phyloP scores from a whole-genome alignment of 176 grass and related monocot species.

The Oryza australiensis region DNA sequence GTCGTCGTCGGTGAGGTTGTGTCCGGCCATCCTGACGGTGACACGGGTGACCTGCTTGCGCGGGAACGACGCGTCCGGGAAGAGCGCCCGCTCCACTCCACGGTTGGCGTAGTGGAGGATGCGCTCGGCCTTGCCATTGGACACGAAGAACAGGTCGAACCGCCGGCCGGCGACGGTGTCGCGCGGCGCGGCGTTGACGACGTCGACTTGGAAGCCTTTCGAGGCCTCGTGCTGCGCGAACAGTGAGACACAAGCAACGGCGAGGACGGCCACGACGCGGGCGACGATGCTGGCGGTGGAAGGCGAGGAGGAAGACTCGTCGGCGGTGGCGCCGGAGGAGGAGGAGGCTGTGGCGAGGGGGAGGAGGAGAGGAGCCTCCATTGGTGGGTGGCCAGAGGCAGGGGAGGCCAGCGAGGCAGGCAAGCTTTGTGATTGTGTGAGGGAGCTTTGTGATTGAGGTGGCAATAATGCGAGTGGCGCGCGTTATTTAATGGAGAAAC shows the following conservation, averaged over 20 bases:
- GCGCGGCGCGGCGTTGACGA: slow-evolving; percentile 2
- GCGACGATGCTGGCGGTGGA: slow-evolving; percentile 35
- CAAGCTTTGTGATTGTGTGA: background rate
- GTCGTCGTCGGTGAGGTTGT: slow-evolving; percentile 38
- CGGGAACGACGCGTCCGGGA: slow-evolving; percentile 61
- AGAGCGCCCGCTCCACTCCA: slow-evolving; percentile 56
- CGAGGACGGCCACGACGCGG: slow-evolving; percentile 40
- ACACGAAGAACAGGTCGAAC: slow-evolving; percentile 68
- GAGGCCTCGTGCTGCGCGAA: slow-evolving; percentile 55
- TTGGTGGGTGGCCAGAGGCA: slow-evolving; percentile 5
- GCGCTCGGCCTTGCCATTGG: slow-evolving; percentile 70
- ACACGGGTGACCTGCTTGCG: slow-evolving; percentile 50
- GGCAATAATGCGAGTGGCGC: slow-evolving; percentile 34
- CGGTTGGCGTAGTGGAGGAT: slow-evolving; percentile 50
- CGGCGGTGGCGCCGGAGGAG: no score
- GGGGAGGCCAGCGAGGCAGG: no score
- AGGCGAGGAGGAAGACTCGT: background rate
- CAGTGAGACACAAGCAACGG: slow-evolving; percentile 48
- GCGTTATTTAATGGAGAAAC: slow-evolving; percentile 36
- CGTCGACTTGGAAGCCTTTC: slow-evolving; percentile 54
- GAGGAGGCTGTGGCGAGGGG: slow-evolving; percentile 16
- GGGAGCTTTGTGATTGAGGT: background rate
- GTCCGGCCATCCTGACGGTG: slow-evolving; percentile 44
- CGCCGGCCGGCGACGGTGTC: slow-evolving; percentile 1
- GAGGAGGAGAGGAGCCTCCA: slow-evolving; percentile 68